Conservation (phyloP, 83 land plant species). For the Picea abies region DNA sequence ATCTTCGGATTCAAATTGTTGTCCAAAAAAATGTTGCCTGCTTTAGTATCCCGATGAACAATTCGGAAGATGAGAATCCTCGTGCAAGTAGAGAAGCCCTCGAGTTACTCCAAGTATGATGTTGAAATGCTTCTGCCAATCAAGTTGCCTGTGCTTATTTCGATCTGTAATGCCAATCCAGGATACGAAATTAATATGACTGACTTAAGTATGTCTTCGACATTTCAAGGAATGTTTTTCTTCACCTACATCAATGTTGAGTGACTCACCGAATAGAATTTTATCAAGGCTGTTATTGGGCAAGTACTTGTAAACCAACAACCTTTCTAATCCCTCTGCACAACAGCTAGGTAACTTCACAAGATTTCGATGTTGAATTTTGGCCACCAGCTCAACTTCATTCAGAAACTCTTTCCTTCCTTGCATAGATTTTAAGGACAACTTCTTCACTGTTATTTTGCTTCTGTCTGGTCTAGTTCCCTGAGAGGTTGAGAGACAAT, state of each 20-base stretch:
- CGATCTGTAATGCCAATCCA: not conserved
- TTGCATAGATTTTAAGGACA: not conserved
- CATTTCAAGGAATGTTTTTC: too few species aligned
- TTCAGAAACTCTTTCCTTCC: constrained; percentile 14
- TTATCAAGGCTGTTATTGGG: too few species aligned
- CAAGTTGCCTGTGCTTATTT: not conserved
- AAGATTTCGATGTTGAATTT: constrained; percentile 21
- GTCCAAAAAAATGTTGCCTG: not conserved
- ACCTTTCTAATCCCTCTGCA: too few species aligned
- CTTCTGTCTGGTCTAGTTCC: constrained; percentile 10
- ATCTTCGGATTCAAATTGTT: not conserved
- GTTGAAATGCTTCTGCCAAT: not conserved
- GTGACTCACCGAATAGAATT: too few species aligned
- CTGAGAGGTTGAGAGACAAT: not conserved
- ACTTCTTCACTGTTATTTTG: constrained; percentile 15
- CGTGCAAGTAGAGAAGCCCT: constrained; percentile 9
- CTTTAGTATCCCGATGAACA: too few species aligned
- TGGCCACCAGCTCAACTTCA: not conserved
- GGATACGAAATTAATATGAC: not conserved
- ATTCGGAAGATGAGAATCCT: not conserved
- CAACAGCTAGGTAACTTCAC: too few species aligned
- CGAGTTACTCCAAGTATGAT: constrained; percentile 2
- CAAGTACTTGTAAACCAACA: too few species aligned
- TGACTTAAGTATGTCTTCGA: too few species aligned
- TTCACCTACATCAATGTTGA: too few species aligned